Conservation (phyloP, 805 yeast genomes). For the Blastobotrys peoriensis region DNA sequence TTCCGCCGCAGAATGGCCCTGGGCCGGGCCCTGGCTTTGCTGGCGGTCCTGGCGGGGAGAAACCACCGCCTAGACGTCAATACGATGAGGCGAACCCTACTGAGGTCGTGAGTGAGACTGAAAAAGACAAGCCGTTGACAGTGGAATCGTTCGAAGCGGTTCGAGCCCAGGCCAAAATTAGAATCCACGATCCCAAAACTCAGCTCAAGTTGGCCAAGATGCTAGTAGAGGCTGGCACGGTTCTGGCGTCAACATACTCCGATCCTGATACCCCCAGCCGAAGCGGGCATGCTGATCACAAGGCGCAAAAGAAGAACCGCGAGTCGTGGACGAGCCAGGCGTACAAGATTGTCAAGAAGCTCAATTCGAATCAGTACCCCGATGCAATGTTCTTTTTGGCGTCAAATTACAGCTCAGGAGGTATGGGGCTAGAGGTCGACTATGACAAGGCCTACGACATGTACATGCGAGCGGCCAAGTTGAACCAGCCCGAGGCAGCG, state of each 20-base stretch:
- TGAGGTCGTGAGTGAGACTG: not conserved
- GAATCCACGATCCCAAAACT: slow-evolving; percentile 37
- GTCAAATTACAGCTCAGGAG: slow-evolving; percentile 49
- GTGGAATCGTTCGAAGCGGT: slow-evolving; percentile 27
- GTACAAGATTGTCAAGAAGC: slow-evolving; percentile 51
- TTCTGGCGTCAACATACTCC: slow-evolving; percentile 30
- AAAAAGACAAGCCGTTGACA: slow-evolving; percentile 18
- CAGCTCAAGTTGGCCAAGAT: slow-evolving; percentile 61
- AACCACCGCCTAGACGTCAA: slow-evolving; percentile 11
- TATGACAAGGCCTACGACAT: slow-evolving; percentile 55
- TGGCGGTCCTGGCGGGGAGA: too few relatives aligned
- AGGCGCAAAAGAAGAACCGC: slow-evolving; percentile 45
- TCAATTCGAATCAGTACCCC: slow-evolving; percentile 41
- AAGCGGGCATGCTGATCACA: slow-evolving; percentile 34
- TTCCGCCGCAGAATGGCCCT: too few relatives aligned
- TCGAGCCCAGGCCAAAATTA: slow-evolving; percentile 27
- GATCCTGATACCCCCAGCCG: slow-evolving; percentile 37
- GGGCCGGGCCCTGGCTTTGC: too few relatives aligned
- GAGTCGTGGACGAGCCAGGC: slow-evolving; percentile 53
- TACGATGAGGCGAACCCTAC: slow-evolving; percentile 5
- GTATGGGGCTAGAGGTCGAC: slow-evolving; percentile 46
- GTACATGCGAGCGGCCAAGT: slow-evolving; percentile 54
- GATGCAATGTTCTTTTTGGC: slow-evolving; percentile 58
- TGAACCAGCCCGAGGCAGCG: slow-evolving; percentile 53
- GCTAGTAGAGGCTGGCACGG: slow-evolving; percentile 42